Conservation (phyloP, 371 early-diverging fungal genomes). For the Mucor saturninus region DNA sequence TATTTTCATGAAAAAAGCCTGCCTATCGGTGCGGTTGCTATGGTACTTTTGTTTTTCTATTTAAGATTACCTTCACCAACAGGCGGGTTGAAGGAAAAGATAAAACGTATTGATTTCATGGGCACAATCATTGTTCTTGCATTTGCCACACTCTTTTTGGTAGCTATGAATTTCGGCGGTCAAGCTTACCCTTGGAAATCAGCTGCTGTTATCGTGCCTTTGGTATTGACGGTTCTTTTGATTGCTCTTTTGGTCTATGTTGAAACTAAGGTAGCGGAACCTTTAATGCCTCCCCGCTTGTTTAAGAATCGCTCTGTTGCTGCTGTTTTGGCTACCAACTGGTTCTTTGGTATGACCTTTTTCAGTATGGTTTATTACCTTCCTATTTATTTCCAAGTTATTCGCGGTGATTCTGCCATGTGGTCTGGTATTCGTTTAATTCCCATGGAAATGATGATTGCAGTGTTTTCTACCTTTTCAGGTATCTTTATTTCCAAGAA, state of each 20-base stretch:
- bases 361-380: constrained; percentile 61
- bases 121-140: constrained; percentile 48
- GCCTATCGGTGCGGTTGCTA: constrained; percentile 49
- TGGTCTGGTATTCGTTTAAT: constrained; percentile 59
- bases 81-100: constrained; percentile 37
- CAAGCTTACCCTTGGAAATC: constrained; percentile 66
- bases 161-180: constrained; percentile 58
- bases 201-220: constrained; percentile 62
- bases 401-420: constrained; percentile 56
- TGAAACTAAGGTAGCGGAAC: constrained; percentile 59
- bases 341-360: constrained; percentile 63
- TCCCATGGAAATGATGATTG: constrained; percentile 56
- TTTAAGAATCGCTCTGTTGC: constrained; percentile 56
- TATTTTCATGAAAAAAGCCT: constrained; percentile 27
- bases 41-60: constrained; percentile 38
- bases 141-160: constrained; percentile 45
- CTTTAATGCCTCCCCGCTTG: constrained; percentile 60
- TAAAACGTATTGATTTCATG: constrained; percentile 48
- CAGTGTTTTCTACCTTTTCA: constrained; percentile 37
- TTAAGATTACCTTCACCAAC: constrained; percentile 35
- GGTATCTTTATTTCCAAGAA: constrained; percentile 50
- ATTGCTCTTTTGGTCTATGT: constrained; percentile 43
- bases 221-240: constrained; percentile 55
- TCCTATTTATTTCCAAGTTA: constrained; percentile 84
- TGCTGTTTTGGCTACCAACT: constrained; percentile 48